Conservation (phyloP, 2,329 filamentous ascomycete species). For the Microcera coccophila region DNA sequence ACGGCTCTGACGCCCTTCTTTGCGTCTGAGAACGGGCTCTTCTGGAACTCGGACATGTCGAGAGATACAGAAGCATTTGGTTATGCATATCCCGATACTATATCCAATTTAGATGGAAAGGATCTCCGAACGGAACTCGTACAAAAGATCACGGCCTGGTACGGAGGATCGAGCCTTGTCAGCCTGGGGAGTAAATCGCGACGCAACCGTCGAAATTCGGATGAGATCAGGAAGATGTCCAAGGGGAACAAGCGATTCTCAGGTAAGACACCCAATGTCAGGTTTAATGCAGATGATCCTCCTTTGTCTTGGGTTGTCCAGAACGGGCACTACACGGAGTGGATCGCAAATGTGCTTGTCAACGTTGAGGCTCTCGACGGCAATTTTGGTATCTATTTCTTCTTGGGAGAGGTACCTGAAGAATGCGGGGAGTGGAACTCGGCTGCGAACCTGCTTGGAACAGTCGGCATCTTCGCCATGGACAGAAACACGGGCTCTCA, state of each 20-base stretch:
- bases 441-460: constrained; percentile 57
- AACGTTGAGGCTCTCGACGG: constrained; percentile 56
- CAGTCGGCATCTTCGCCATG: constrained; percentile 54
- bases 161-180: constrained; percentile 32
- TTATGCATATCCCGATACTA: constrained; percentile 69
- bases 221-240: constrained; percentile 2
- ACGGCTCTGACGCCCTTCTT: constrained; percentile 67
- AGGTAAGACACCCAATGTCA: constrained; percentile 22
- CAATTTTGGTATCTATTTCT: constrained; percentile 63
- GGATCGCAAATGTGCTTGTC: constrained; percentile 63
- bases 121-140: constrained; percentile 33
- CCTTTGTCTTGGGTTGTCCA: constrained; percentile 32
- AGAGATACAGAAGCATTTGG: constrained; percentile 60
- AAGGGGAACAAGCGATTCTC: constrained; percentile 3
- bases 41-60: constrained; percentile 64
- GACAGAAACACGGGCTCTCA: constrained; percentile 30
- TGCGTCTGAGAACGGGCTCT: constrained; percentile 50
- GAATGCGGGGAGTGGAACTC: constrained; percentile 48
- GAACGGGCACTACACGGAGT: constrained; percentile 53
- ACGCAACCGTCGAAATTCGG: not conserved
- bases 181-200: constrained; percentile 14
- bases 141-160: constrained; percentile 51
- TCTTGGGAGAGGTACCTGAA: constrained; percentile 53
- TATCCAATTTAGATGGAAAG: constrained; percentile 19
- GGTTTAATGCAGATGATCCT: constrained; percentile 22